These are phyloP conservation scores for Plasmodium blacklocki DNA, from an alignment of 169 alveolate genomes.

Conservation along the genomic window DNA sequence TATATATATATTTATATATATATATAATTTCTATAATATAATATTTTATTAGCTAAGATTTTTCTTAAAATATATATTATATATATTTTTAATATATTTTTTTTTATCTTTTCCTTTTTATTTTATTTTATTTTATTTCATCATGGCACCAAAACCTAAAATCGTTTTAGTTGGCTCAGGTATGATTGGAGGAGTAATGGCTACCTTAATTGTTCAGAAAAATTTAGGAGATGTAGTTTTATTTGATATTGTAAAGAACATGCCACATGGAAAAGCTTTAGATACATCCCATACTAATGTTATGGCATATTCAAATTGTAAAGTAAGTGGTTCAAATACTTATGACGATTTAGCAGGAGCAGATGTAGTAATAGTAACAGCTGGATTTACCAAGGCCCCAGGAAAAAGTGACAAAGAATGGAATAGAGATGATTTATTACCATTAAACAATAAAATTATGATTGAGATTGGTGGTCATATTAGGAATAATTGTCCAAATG, in stretches of 20 bases:
- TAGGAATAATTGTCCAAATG: conserved; percentile 87
- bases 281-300: conserved; percentile 86
- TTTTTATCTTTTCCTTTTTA: too few species aligned
- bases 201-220: conserved; percentile 85
- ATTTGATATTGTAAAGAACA: conserved; percentile 87
- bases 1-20: too few species aligned
- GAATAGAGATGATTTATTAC: conserved; percentile 89
- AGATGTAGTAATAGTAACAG: conserved; percentile 89
- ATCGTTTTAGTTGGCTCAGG: conserved; percentile 89
- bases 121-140: background rate
- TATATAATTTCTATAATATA: too few species aligned
- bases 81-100: too few species aligned
- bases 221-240: conserved; percentile 87
- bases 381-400: conserved; percentile 85
- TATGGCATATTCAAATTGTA: conserved; percentile 80
- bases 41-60: too few species aligned
- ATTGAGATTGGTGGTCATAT: conserved; percentile 89
- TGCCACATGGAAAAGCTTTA: conserved; percentile 89
- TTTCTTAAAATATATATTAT: too few species aligned
- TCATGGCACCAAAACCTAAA: conserved; percentile 77
- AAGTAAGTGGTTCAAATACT: conserved; percentile 82
- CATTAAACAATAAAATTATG: conserved; percentile 87
- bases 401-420: conserved; percentile 87
- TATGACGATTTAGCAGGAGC: conserved; percentile 83
- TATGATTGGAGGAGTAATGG: conserved; percentile 89